phyloP scores from a whole-genome alignment of 306 rosid genomes.

The Glycyrrhiza uralensis region DNA sequence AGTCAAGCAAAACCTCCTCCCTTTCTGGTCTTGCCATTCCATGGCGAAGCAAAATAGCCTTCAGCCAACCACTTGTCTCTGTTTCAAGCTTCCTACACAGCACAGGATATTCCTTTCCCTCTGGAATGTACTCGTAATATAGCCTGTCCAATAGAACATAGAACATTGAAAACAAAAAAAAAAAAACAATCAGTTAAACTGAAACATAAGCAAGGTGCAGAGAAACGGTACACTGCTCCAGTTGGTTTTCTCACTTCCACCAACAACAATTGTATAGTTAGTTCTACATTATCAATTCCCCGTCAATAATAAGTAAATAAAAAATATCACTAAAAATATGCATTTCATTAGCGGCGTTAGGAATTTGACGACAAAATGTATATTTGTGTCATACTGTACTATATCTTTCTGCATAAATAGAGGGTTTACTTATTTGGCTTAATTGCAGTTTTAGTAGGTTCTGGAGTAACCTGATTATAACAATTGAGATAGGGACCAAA shows the following conservation, averaged over 20 bases:
- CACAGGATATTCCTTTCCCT: slow-evolving; percentile 86
- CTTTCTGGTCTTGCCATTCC: slow-evolving; percentile 32
- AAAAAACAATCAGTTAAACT: background rate
- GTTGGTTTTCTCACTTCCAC: background rate
- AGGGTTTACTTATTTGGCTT: too few species aligned
- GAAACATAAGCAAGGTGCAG: background rate
- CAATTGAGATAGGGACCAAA: too few species aligned
- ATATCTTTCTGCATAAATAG: too few species aligned
- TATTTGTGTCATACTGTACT: too few species aligned
- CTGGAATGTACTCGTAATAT: slow-evolving; percentile 88
- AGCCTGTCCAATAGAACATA: slow-evolving; percentile 47
- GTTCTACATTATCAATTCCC: background rate
- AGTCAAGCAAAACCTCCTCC: slow-evolving; percentile 78
- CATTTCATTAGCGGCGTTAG: background rate
- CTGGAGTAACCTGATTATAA: too few species aligned
- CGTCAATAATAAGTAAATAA: background rate
- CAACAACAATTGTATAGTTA: background rate
- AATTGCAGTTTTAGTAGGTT: too few species aligned
- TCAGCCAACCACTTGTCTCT: slow-evolving; percentile 41
- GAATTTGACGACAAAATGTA: too few species aligned
- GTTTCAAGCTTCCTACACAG: slow-evolving; percentile 60
- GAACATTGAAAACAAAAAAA: background rate
- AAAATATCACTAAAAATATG: background rate
- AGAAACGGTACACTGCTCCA: background rate
- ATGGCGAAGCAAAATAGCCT: slow-evolving; percentile 27